Evolutionary conservation across 2,329 filamentous ascomycete species (phyloP).

Genomic region (Fusarium graminum): DNA sequence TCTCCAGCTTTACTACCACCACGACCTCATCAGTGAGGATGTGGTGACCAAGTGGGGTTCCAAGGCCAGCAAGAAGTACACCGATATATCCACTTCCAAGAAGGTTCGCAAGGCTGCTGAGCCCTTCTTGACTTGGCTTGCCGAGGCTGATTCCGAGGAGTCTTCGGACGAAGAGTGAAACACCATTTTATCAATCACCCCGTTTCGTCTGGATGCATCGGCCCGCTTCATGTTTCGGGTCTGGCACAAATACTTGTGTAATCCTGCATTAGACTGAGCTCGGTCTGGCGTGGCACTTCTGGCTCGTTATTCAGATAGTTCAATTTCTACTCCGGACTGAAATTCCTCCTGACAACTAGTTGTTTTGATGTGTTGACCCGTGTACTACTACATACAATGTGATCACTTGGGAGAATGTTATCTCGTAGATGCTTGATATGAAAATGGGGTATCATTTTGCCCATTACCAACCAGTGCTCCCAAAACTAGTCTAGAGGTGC

Average conservation of each 20-base stretch:
- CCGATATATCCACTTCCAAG: conserved; percentile 88
- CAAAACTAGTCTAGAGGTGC: conserved; percentile 17
- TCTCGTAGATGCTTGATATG: background rate
- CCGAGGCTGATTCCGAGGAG: conserved; percentile 82
- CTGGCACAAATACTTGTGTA: conserved; percentile 11
- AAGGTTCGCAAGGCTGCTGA: conserved; percentile 96
- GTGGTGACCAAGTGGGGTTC: conserved; percentile 90
- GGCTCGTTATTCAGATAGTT: conserved; percentile 33
- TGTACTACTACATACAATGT: background rate
- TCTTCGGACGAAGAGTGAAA: conserved; percentile 68
- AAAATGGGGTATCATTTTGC: conserved; percentile 37
- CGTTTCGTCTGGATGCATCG: too few species aligned
- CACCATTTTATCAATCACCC: background rate
- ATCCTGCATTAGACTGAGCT: conserved; percentile 11
- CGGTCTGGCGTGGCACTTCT: conserved; percentile 34
- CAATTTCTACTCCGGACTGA: conserved; percentile 23
- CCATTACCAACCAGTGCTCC: conserved; percentile 24
- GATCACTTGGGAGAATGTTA: background rate
- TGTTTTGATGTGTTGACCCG: background rate
- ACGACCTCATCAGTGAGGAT: conserved; percentile 90
- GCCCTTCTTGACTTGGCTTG: conserved; percentile 94
- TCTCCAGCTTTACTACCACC: conserved; percentile 89
- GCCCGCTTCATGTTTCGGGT: conserved; percentile 1
- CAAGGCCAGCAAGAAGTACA: conserved; percentile 99
- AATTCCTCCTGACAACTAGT: background rate